phyloP scores from a whole-genome alignment of 2,329 filamentous ascomycete species.

The Pseudocercospora fuligena region DNA sequence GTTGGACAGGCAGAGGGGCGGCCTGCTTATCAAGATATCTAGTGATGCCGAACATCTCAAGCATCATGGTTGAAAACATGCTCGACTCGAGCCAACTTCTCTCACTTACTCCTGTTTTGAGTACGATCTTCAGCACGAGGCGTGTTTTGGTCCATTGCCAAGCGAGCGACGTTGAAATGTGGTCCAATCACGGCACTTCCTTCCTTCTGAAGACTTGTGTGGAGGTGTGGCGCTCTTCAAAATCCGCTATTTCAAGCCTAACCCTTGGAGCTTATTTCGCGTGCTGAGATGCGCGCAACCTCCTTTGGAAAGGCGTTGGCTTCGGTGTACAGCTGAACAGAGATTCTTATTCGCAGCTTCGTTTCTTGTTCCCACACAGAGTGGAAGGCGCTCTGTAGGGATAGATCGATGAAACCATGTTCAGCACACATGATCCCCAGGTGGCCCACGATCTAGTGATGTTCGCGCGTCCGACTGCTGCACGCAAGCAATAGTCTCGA shows the following conservation, averaged over 20 bases:
- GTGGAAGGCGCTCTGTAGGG: not conserved
- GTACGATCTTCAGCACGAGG: slow-evolving; percentile 1
- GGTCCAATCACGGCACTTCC: slow-evolving; percentile 11
- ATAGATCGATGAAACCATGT: not conserved
- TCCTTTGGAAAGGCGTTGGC: not conserved
- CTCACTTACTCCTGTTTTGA: not conserved
- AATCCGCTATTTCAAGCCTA: not conserved
- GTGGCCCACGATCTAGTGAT: not conserved
- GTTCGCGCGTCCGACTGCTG: not conserved
- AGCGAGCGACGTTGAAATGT: not conserved
- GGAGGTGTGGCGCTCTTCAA: not conserved
- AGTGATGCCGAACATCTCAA: not conserved
- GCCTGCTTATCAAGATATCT: not conserved
- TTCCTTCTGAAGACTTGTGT: not conserved
- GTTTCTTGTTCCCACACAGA: slow-evolving; percentile 4
- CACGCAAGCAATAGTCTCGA: not conserved
- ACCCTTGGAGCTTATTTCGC: not conserved
- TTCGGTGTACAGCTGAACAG: not conserved
- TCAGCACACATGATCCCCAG: not conserved
- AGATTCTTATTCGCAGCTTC: slow-evolving; percentile 2
- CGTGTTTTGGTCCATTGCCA: not conserved
- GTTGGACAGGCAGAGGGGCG: not conserved
- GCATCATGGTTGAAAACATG: not conserved
- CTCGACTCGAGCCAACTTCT: not conserved
- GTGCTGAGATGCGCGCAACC: not conserved